Conservation (phyloP, 345 rosid genomes). For the Conringia planisiliqua region DNA sequence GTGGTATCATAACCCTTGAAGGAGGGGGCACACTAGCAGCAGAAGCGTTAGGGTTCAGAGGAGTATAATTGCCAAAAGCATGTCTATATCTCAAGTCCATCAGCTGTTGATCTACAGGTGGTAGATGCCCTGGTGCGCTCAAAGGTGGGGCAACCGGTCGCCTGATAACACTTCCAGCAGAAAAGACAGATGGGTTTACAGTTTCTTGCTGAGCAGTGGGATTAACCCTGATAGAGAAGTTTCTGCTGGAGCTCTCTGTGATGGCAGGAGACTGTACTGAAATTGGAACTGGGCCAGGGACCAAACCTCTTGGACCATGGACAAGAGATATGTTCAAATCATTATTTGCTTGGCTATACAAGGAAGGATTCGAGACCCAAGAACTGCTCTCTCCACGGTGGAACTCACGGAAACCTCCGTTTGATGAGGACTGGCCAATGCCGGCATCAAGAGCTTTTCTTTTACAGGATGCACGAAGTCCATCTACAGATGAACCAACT, state of each 20-base stretch:
- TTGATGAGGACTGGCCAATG: slow-evolving; percentile 57
- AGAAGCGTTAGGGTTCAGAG: slow-evolving; percentile 41
- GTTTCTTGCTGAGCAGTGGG: slow-evolving; percentile 49
- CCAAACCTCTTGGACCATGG: slow-evolving; percentile 43
- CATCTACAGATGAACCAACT: slow-evolving; percentile 50
- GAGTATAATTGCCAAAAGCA: slow-evolving; percentile 29
- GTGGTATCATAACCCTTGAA: slow-evolving; percentile 41
- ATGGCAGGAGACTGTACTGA: slow-evolving; percentile 31
- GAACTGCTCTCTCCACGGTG: slow-evolving; percentile 54
- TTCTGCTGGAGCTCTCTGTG: slow-evolving; percentile 54
- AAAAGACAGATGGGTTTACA: slow-evolving; percentile 38
- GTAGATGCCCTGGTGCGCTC: slow-evolving; percentile 42
- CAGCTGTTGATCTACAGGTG: slow-evolving; percentile 45
- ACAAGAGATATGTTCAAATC: slow-evolving; percentile 43
- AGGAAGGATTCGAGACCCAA: slow-evolving; percentile 39
- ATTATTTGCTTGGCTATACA: slow-evolving; percentile 35
- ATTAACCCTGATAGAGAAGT: slow-evolving; percentile 51
- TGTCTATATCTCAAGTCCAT: slow-evolving; percentile 44
- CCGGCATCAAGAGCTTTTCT: slow-evolving; percentile 72
- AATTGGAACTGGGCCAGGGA: slow-evolving; percentile 37
- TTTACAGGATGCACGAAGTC: slow-evolving; percentile 61
- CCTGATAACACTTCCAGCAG: slow-evolving; percentile 46
- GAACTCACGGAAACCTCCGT: slow-evolving; percentile 51
- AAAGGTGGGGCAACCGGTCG: slow-evolving; percentile 41
- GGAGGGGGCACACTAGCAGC: slow-evolving; percentile 45